phyloP scores from a whole-genome alignment of 2,329 filamentous ascomycete species.

The Hirsutella rhossiliensis region DNA sequence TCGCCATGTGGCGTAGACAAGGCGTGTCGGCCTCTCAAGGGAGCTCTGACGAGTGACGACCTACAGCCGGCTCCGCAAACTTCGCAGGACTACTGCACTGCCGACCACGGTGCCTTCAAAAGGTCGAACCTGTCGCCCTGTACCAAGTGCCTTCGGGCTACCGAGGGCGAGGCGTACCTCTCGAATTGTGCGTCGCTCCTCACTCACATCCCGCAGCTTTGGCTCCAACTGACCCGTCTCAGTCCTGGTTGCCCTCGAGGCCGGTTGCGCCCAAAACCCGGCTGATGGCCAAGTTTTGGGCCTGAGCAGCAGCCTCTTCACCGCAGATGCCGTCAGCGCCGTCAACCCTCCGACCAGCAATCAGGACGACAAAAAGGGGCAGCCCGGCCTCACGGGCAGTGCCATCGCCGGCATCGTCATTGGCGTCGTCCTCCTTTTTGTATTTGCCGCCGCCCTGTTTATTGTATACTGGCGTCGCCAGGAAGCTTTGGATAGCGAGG shows the following conservation, averaged over 20 bases:
- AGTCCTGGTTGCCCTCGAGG: slow-evolving; percentile 36
- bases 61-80: slow-evolving; percentile 9
- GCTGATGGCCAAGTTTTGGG: slow-evolving; percentile 22
- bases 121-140: slow-evolving; percentile 22
- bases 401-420: slow-evolving; percentile 42
- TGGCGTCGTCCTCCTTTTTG: slow-evolving; percentile 29
- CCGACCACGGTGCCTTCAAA: slow-evolving; percentile 20
- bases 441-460: slow-evolving; percentile 31
- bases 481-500: slow-evolving; percentile 15
- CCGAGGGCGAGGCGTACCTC: slow-evolving; percentile 27
- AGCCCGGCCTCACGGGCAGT: slow-evolving; percentile 27
- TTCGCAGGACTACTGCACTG: slow-evolving; percentile 29
- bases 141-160: slow-evolving; percentile 29
- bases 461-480: slow-evolving; percentile 35
- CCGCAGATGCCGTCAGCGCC: slow-evolving; percentile 23
- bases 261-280: slow-evolving; percentile 34
- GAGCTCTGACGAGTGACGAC: slow-evolving; percentile 21
- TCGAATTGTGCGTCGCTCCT: slow-evolving; percentile 33
- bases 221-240: neutral
- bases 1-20: slow-evolving; percentile 30
- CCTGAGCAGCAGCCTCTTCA: slow-evolving; percentile 31
- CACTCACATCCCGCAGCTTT: neutral
- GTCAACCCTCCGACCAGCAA: slow-evolving; percentile 18
- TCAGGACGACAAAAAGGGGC: slow-evolving; percentile 8
- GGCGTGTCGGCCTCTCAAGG: slow-evolving; percentile 27